Evolutionary conservation across 2,329 filamentous ascomycete species (phyloP).

Genomic region (Penicillium sp.): DNA sequence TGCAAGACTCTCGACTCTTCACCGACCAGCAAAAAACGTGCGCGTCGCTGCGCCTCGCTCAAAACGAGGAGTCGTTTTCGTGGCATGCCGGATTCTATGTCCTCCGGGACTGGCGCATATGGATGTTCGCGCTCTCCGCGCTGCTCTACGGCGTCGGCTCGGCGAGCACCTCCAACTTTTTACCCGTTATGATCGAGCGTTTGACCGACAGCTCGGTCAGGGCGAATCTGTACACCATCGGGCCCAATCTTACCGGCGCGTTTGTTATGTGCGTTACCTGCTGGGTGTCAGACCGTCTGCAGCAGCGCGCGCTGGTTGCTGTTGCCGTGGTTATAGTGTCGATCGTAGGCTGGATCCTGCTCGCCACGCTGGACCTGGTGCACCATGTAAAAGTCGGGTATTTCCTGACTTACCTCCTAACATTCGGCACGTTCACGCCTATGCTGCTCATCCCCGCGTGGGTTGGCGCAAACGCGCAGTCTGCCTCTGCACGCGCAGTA

Average conservation of each 20-base stretch:
- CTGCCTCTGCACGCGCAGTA: conserved; percentile 3
- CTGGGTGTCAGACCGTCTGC: conserved; percentile 4
- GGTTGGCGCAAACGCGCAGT: conserved; percentile 1
- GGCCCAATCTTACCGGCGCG: conserved; percentile 6
- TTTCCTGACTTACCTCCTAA: conserved; percentile 4
- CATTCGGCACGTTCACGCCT: conserved; percentile 6
- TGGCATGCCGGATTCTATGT: neutral
- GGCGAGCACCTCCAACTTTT: conserved; percentile 11
- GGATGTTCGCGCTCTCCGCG: conserved; percentile 2
- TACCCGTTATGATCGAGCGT: conserved; percentile 12
- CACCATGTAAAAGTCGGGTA: conserved; percentile 4
- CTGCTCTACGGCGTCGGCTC: conserved; percentile 7
- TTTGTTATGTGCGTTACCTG: conserved; percentile 1
- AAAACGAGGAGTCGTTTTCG: neutral
- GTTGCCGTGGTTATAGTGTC: conserved; percentile 3
- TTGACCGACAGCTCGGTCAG: conserved; percentile 3
- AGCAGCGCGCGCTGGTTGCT: conserved; percentile 1
- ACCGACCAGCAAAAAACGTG: neutral
- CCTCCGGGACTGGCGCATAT: conserved; percentile 3
- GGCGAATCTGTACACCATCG: conserved; percentile 13
- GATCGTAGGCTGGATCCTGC: conserved; percentile 11
- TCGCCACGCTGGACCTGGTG: neutral
- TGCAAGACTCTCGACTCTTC: neutral
- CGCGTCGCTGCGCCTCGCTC: neutral
- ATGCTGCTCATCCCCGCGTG: conserved; percentile 1